Evolutionary conservation across 225 moss, liverwort and hornwort species (phyloP).

Genomic region (Bryum argenteum): DNA sequence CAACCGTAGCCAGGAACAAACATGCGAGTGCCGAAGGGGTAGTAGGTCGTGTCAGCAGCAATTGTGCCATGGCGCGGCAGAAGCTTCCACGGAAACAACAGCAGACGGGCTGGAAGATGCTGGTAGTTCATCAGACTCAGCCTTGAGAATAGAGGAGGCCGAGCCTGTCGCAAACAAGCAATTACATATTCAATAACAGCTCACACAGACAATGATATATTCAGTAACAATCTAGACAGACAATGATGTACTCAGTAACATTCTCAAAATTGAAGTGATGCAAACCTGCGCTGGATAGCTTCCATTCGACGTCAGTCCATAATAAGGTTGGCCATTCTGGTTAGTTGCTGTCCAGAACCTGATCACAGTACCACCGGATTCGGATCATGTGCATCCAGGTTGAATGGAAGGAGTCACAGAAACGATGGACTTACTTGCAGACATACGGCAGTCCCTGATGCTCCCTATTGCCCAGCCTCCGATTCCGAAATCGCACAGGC

Average conservation of each 20-base stretch:
- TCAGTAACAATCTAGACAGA: neutral
- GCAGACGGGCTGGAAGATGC: constrained; percentile 74
- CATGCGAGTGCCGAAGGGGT: constrained; percentile 99
- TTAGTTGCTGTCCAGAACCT: constrained; percentile 94
- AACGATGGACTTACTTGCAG: constrained; percentile 60
- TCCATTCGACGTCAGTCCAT: constrained; percentile 90
- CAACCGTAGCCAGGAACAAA: constrained; percentile 98
- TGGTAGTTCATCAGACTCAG: constrained; percentile 78
- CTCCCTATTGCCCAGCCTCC: constrained; percentile 57
- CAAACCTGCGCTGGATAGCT: constrained; percentile 86
- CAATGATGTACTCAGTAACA: too few species aligned
- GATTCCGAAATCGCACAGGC: constrained; percentile 77
- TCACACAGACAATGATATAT: neutral
- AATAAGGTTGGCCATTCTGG: constrained; percentile 82
- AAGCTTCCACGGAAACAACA: constrained; percentile 91
- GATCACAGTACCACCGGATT: constrained; percentile 24
- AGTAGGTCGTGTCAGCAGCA: constrained; percentile 86
- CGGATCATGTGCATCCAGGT: constrained; percentile 4
- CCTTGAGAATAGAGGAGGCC: constrained; percentile 81
- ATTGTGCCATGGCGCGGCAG: constrained; percentile 93
- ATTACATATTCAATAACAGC: too few species aligned
- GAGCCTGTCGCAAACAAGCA: constrained; percentile 57
- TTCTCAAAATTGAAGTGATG: neutral
- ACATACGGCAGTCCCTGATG: constrained; percentile 58
- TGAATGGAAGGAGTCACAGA: neutral